These are phyloP conservation scores for Blakeslea trispora DNA, from an alignment of 371 early-diverging fungal genomes.

Conservation along the genomic window DNA sequence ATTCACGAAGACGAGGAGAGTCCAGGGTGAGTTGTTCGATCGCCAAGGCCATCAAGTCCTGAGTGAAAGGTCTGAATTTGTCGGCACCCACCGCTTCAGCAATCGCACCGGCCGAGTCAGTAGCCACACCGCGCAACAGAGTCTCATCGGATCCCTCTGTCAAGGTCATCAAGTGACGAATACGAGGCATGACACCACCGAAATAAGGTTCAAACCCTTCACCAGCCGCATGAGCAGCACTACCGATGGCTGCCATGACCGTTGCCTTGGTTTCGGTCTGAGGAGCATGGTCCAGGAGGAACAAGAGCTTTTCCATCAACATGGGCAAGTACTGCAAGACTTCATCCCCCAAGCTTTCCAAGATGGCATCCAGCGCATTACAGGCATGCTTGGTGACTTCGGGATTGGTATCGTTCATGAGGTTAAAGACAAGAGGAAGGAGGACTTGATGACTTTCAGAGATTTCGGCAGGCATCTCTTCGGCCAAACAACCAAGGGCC, in stretches of 20 bases:
- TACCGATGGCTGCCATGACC: conserved; percentile 84
- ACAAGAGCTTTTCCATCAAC: conserved; percentile 78
- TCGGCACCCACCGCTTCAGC: conserved; percentile 89
- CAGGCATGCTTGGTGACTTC: conserved; percentile 80
- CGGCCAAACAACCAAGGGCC: conserved; percentile 81
- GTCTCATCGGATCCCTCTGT: conserved; percentile 66
- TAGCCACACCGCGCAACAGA: conserved; percentile 83
- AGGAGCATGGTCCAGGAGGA: conserved; percentile 65
- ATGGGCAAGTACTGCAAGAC: conserved; percentile 80
- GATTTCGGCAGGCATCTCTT: conserved; percentile 79
- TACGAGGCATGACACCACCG: conserved; percentile 66
- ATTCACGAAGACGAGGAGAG: conserved; percentile 77
- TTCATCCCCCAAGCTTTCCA: conserved; percentile 80
- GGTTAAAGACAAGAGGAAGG: conserved; percentile 79
- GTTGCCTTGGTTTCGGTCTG: conserved; percentile 68
- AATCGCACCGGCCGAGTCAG: conserved; percentile 83
- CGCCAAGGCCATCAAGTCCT: conserved; percentile 74
- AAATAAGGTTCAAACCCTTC: conserved; percentile 81
- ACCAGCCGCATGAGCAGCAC: conserved; percentile 87
- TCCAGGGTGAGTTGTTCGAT: conserved; percentile 77
- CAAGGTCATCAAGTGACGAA: conserved; percentile 73
- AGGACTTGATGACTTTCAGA: conserved; percentile 77
- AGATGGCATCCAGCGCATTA: conserved; percentile 84
- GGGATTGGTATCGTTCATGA: conserved; percentile 74
- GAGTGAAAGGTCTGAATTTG: conserved; percentile 74